phyloP scores from a whole-genome alignment of 768 basidiomycete genomes.

The Boletus subcaerulescens region DNA sequence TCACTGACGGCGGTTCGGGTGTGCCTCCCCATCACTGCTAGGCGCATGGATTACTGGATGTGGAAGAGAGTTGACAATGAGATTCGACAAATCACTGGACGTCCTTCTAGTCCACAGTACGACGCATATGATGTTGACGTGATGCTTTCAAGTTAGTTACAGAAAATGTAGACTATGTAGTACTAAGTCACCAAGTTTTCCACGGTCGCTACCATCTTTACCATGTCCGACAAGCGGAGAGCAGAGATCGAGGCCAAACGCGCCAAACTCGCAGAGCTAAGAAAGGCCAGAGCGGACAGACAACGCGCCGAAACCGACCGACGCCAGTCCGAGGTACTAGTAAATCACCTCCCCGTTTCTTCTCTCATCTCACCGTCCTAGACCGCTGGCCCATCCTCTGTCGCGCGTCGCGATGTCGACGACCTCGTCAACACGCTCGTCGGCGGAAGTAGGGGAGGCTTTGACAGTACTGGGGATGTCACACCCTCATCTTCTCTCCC shows the following conservation, averaged over 20 bases:
- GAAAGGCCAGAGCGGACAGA: slow-evolving; percentile 71
- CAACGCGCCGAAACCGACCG: slow-evolving; percentile 52
- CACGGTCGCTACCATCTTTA: slow-evolving; percentile 11
- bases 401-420: slow-evolving; percentile 58
- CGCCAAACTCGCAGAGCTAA: slow-evolving; percentile 80
- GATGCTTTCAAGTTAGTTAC: too few relatives aligned
- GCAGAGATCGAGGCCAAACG: slow-evolving; percentile 91
- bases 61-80: neutral
- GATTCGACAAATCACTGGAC: neutral
- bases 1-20: neutral
- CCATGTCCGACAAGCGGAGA: slow-evolving; percentile 65
- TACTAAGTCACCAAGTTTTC: neutral
- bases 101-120: too few relatives aligned
- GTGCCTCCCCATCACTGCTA: neutral
- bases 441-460: slow-evolving; percentile 40
- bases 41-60: neutral
- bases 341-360: slow-evolving; percentile 1
- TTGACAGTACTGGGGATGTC: slow-evolving; percentile 56
- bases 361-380: slow-evolving; percentile 13
- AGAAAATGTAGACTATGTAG: too few relatives aligned
- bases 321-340: slow-evolving; percentile 25
- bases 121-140: too few relatives aligned
- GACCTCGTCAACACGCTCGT: slow-evolving; percentile 65
- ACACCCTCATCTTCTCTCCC: slow-evolving; percentile 73
- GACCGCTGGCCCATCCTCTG: slow-evolving; percentile 40